phyloP scores from a whole-genome alignment of 2,329 filamentous ascomycete species.

The Phialophora macrospora region DNA sequence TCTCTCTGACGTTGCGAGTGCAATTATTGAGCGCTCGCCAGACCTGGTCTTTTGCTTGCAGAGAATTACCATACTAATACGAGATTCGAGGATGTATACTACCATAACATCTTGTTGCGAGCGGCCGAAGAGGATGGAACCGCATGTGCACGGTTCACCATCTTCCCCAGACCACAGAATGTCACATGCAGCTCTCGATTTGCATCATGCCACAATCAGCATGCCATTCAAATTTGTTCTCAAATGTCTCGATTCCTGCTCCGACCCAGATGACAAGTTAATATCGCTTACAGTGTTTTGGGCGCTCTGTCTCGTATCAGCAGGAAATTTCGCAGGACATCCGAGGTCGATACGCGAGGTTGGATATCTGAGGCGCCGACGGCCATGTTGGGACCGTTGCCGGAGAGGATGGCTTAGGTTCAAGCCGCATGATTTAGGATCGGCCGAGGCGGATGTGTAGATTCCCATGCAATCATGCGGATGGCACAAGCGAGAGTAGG shows the following conservation, averaged over 20 bases:
- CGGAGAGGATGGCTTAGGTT: neutral
- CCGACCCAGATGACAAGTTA: conserved; percentile 16
- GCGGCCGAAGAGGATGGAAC: neutral
- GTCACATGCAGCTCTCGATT: neutral
- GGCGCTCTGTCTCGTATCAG: conserved; percentile 8
- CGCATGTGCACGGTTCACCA: neutral
- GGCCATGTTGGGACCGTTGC: neutral
- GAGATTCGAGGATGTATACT: conserved; percentile 17
- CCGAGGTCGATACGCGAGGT: conserved; percentile 12
- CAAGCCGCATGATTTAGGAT: conserved; percentile 11
- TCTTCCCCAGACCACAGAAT: neutral
- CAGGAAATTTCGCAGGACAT: conserved; percentile 10
- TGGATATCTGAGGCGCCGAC: neutral
- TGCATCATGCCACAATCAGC: conserved; percentile 2
- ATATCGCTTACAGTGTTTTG: conserved; percentile 26
- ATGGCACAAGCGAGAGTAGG: conserved; percentile 27
- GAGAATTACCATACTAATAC: neutral
- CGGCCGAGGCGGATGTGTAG: conserved; percentile 1
- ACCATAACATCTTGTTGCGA: neutral
- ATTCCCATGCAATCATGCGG: conserved; percentile 16
- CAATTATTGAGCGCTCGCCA: neutral
- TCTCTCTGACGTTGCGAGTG: conserved; percentile 12
- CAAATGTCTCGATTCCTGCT: conserved; percentile 8
- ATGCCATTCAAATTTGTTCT: neutral
- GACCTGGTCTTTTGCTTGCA: conserved; percentile 13